Evolutionary conservation across 805 yeast species (phyloP).

Genomic region (Maudiozyma saulgeensis): DNA sequence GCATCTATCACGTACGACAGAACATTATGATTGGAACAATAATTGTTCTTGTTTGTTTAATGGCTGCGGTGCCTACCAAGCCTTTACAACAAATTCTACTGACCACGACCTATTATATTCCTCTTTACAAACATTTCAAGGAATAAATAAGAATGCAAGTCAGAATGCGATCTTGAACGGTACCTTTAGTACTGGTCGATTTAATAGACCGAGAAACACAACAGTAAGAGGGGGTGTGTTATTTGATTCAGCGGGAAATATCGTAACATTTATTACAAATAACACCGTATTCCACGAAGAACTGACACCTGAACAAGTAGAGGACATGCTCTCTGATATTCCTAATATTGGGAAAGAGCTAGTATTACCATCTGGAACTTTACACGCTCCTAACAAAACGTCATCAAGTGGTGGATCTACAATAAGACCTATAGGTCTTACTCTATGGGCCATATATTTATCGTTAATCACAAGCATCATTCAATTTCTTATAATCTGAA

Average conservation of each 20-base stretch:
- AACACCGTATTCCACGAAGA: conserved; percentile 38
- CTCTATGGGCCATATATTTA: neutral
- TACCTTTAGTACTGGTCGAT: conserved; percentile 34
- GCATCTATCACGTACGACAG: conserved; percentile 59
- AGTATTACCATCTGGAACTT: neutral
- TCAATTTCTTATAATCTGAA: neutral
- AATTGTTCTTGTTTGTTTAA: conserved; percentile 65
- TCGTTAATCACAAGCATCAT: neutral
- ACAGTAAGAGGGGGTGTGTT: conserved; percentile 64
- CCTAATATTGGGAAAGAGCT: neutral
- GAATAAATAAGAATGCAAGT: neutral
- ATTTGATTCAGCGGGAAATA: conserved; percentile 51
- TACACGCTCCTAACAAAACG: conserved; percentile 2
- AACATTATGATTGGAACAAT: conserved; percentile 38
- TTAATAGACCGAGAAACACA: conserved; percentile 40
- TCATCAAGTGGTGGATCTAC: neutral
- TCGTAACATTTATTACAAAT: conserved; percentile 49
- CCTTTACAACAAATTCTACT: conserved; percentile 58
- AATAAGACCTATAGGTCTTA: neutral
- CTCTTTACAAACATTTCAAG: conserved; percentile 62
- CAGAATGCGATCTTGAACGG: neutral
- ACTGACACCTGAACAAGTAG: conserved; percentile 35
- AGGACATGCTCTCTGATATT: conserved; percentile 32
- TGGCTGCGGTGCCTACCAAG: conserved; percentile 69
- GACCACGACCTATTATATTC: conserved; percentile 22